A percentile compares a stretch with the other conserved stretches of the same genome.
These are phyloP conservation scores for Mycena galericulata DNA, from an alignment of 768 basidiomycete species.

Conservation along the genomic window DNA sequence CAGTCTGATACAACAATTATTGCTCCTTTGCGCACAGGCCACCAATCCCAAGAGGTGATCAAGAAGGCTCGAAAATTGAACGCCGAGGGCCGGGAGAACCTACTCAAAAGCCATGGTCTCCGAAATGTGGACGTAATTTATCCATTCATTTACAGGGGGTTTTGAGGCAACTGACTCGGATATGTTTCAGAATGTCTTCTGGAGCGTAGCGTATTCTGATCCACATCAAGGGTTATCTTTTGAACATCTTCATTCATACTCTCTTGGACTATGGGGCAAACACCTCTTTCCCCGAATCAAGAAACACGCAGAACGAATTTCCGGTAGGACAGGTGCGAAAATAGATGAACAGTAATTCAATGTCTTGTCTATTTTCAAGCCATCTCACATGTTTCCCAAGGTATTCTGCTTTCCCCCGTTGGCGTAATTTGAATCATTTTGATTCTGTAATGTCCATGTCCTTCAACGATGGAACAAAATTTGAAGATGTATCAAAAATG, in stretches of 20 bases:
- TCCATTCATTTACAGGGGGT: conserved; percentile 2
- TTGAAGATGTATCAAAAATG: conserved; percentile 48
- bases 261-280: conserved; percentile 20
- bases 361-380: background rate
- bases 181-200: conserved; percentile 54
- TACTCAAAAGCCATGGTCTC: conserved; percentile 38
- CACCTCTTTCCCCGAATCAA: conserved; percentile 47
- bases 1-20: conserved; percentile 37
- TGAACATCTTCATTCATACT: conserved; percentile 52
- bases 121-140: conserved; percentile 36
- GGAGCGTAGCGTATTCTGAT: conserved; percentile 48
- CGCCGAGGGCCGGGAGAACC: conserved; percentile 29
- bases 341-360: conserved; percentile 41
- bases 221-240: conserved; percentile 48
- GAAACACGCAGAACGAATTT: conserved; percentile 31
- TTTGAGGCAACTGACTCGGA: background rate
- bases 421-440: conserved; percentile 51
- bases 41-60: conserved; percentile 30
- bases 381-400: conserved; percentile 32
- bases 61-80: conserved; percentile 24
- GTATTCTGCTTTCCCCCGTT: conserved; percentile 43
- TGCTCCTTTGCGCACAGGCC: conserved; percentile 25
- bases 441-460: conserved; percentile 34
- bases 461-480: conserved; percentile 51
- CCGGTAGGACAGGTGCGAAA: conserved; percentile 20